Evolutionary conservation across 805 yeast genomes (phyloP).

Genomic region (Priceomyces fermenticarens): DNA sequence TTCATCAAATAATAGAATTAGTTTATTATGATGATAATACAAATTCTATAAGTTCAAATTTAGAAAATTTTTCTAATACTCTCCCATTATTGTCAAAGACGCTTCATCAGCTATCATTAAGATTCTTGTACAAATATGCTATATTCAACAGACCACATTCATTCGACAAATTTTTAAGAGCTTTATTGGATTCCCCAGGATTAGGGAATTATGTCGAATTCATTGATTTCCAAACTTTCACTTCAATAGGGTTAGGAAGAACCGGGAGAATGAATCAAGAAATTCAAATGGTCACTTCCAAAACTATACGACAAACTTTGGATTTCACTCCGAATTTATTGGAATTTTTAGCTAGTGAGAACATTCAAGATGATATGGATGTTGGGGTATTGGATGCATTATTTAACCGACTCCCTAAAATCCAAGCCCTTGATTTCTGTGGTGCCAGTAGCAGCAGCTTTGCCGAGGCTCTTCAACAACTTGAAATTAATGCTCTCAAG

Average conservation of each 20-base stretch:
- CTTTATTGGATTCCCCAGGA: conserved; percentile 39
- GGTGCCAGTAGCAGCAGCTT: conserved; percentile 74
- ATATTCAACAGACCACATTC: conserved; percentile 77
- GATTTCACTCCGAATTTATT: conserved; percentile 60
- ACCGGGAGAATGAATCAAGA: conserved; percentile 87
- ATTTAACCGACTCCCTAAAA: conserved; percentile 50
- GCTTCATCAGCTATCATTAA: conserved; percentile 54
- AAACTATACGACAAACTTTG: conserved; percentile 65
- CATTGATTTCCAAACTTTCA: conserved; percentile 84
- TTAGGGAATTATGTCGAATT: conserved; percentile 65
- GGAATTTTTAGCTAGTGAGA: conserved; percentile 82
- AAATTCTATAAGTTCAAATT: conserved; percentile 49
- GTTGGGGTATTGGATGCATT: conserved; percentile 50
- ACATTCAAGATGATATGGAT: conserved; percentile 80
- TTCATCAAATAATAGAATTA: conserved; percentile 52
- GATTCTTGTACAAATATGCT: conserved; percentile 63
- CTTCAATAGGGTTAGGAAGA: conserved; percentile 85
- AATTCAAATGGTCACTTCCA: conserved; percentile 83
- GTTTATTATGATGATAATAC: conserved; percentile 54
- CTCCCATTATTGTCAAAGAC: conserved; percentile 55
- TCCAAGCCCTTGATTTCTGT: conserved; percentile 80
- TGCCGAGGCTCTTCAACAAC: conserved; percentile 52
- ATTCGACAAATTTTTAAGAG: conserved; percentile 67
- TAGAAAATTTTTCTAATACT: conserved; percentile 49
- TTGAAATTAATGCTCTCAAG: conserved; percentile 26